phyloP scores from a whole-genome alignment of 345 rosid genomes.

The Fremontodendron californicum region DNA sequence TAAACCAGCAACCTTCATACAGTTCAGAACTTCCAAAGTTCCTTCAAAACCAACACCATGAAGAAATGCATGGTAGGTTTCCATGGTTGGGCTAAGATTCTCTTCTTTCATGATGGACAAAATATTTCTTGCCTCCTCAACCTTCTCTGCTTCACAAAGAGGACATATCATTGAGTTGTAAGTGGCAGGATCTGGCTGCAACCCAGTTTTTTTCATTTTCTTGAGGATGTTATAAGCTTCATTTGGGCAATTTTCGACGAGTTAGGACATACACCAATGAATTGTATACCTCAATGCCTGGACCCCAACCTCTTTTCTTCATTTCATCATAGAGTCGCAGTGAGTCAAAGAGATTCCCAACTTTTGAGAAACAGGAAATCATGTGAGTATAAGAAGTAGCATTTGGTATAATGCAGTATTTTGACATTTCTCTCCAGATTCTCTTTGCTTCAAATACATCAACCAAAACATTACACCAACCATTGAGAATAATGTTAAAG shows the following conservation, averaged over 20 bases:
- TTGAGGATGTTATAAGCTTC: conserved; percentile 64
- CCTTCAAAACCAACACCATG: conserved; percentile 42
- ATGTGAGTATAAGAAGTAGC: conserved; percentile 57
- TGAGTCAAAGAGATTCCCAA: conserved; percentile 77
- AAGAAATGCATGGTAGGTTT: conserved; percentile 77
- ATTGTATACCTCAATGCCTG: conserved; percentile 61
- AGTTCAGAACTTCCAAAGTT: conserved; percentile 47
- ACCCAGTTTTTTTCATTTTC: conserved; percentile 52
- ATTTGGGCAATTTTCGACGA: conserved; percentile 55
- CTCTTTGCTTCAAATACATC: conserved; percentile 83
- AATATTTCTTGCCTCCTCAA: conserved; percentile 57
- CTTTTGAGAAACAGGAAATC: conserved; percentile 85
- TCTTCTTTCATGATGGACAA: conserved; percentile 55
- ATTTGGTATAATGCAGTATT: conserved; percentile 59
- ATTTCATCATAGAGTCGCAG: conserved; percentile 78
- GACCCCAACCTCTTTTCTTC: conserved; percentile 72
- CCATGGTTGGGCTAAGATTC: conserved; percentile 48
- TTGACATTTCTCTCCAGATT: conserved; percentile 82
- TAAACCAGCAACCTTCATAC: conserved; percentile 55
- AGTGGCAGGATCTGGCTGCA: conserved; percentile 61
- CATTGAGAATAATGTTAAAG: conserved; percentile 72
- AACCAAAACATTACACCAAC: conserved; percentile 67
- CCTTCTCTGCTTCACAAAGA: conserved; percentile 50
- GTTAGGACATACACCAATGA: conserved; percentile 71
- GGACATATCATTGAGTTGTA: conserved; percentile 72